These are phyloP conservation scores for Diplodia sapinea DNA, from an alignment of 2,329 filamentous ascomycete species.

Conservation along the genomic window DNA sequence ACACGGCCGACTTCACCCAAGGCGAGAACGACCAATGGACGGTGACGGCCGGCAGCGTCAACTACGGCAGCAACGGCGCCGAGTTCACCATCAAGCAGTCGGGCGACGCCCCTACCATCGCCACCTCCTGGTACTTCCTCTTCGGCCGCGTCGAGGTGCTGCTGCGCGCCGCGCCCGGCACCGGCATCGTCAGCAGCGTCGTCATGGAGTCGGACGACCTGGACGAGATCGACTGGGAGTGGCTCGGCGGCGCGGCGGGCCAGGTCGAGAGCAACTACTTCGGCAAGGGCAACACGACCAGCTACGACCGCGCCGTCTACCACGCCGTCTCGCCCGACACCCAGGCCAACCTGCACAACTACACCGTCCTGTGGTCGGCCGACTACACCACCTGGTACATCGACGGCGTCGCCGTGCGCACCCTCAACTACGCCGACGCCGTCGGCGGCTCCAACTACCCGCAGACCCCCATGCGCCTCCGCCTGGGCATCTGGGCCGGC, in stretches of 20 bases:
- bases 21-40: conserved; percentile 35
- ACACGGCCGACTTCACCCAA: conserved; percentile 45
- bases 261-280: conserved; percentile 73
- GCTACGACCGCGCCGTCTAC: conserved; percentile 69
- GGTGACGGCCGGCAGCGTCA: conserved; percentile 41
- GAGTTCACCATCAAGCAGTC: conserved; percentile 51
- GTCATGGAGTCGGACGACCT: conserved; percentile 79
- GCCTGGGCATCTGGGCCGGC: conserved; percentile 46
- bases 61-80: conserved; percentile 47
- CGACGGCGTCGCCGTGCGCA: conserved; percentile 67
- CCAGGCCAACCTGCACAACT: conserved; percentile 64
- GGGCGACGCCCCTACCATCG: conserved; percentile 63
- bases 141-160: conserved; percentile 75
- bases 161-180: conserved; percentile 73
- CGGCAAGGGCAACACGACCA: conserved; percentile 68
- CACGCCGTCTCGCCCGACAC: conserved; percentile 54
- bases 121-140: conserved; percentile 80
- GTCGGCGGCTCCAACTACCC: conserved; percentile 65
- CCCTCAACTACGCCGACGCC: conserved; percentile 59
- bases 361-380: conserved; percentile 70
- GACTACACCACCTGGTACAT: conserved; percentile 69
- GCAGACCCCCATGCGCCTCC: conserved; percentile 71
- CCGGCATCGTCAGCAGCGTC: conserved; percentile 75
- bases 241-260: conserved; percentile 68
- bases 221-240: conserved; percentile 83